phyloP scores from a whole-genome alignment of 257 asterid genomes.

The Jacaranda copaia region DNA sequence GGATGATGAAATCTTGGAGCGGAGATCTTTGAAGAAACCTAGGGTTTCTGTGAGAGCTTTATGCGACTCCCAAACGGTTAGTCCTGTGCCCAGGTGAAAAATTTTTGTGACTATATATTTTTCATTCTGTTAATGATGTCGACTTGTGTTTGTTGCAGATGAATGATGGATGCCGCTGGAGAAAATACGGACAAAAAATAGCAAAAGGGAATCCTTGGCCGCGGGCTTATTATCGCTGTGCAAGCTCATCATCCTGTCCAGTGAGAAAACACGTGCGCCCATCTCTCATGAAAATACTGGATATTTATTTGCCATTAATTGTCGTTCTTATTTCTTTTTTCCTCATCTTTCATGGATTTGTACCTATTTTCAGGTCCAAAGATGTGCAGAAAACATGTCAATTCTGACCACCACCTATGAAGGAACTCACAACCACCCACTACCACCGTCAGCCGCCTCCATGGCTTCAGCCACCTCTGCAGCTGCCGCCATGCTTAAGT shows the following conservation, averaged over 20 bases:
- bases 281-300: neutral
- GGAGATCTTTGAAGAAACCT: slow-evolving; percentile 52
- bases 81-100: no score
- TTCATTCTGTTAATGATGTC: neutral
- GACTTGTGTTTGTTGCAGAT: slow-evolving; percentile 30
- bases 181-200: slow-evolving; percentile 66
- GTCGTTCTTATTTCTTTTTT: no score
- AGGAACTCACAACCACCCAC: slow-evolving; percentile 67
- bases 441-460: slow-evolving; percentile 52
- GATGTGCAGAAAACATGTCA: slow-evolving; percentile 57
- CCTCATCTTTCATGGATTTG: no score
- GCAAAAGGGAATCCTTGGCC: slow-evolving; percentile 71
- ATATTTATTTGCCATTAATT: no score
- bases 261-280: slow-evolving; percentile 58
- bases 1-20: slow-evolving; percentile 45
- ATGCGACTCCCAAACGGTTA: slow-evolving; percentile 60
- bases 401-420: slow-evolving; percentile 57
- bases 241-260: slow-evolving; percentile 53
- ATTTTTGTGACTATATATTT: neutral
- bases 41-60: slow-evolving; percentile 64
- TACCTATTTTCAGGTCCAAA: slow-evolving; percentile 51
- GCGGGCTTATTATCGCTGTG: slow-evolving; percentile 68
- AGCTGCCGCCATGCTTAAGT: slow-evolving; percentile 56
- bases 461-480: slow-evolving; percentile 65
- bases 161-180: slow-evolving; percentile 73